Base-by-base conservation (phyloP, 176 grass and related monocot genomes). In the Ensete glaucum region DNA sequence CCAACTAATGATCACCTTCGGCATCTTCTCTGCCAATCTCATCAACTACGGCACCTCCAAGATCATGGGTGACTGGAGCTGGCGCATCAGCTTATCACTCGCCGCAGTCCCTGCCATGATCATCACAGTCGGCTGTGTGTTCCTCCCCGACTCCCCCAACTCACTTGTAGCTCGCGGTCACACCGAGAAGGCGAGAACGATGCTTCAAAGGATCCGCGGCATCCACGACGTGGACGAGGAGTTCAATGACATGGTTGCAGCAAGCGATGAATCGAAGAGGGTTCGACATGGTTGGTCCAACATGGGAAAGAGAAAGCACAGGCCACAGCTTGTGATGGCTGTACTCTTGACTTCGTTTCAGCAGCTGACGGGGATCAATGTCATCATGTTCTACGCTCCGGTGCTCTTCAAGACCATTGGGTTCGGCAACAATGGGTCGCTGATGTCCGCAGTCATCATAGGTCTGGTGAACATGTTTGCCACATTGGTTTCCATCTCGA, bases 61-160 rank as follows among this genome's bases (percentile, higher is more conserved):
- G 52, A n/a, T 73, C 51, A 26, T 12, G 1, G 49, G 53, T 12
- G 53, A 55, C 52, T 73, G 71, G 71, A 55, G 53, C 22, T 73
- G 71, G 71, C 71, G 71, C 52, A 55, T 26, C 3, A 55, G 52
- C 53, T 23, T 73, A 16, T 52, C 52, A 26, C 71, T 73, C 12
- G 71, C 71, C 1, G 52, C 53, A 25, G 22, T 73, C 53, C 71
- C 71, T 7, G 71, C 71, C 51, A 13, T 53, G 12, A 73, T 73
- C 71, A 57, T 73, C 21, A 73, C 71, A 3, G 10, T 73, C 1
- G 71, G 71, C 2, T 56, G 21, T 1, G 15, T 73, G 13, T 55
- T 73, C 52, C 71, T 73, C 71, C 71, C 71, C 13, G 71, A 73
- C 71, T 55, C 71, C 52, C 71, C 71, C 52, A 73, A 73, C 71